Conservation (phyloP, 2,329 filamentous ascomycete species). For the Colletotrichum nymphaeae region DNA sequence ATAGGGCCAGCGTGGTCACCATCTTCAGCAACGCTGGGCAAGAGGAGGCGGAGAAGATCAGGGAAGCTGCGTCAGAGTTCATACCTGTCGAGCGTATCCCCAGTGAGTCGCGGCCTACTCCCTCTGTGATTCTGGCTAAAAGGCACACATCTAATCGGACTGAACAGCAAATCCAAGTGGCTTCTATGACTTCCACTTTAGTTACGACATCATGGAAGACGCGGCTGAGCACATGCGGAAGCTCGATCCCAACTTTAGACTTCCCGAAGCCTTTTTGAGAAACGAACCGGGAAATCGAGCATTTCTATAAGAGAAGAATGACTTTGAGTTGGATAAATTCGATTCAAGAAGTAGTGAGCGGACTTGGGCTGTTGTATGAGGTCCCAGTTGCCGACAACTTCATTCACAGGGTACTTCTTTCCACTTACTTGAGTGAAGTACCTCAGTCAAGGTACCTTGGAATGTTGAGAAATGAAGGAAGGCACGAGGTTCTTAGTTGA, state of each 20-base stretch:
- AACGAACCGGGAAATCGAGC: background rate
- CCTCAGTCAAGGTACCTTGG: background rate
- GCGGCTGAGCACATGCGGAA: background rate
- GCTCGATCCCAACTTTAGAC: background rate
- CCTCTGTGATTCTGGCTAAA: background rate
- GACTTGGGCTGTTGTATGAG: too few species aligned
- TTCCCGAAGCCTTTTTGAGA: background rate
- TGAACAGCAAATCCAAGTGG: conserved; percentile 27
- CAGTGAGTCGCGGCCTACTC: conserved; percentile 37
- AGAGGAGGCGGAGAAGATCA: conserved; percentile 45
- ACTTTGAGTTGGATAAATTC: background rate
- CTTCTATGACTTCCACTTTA: conserved; percentile 30
- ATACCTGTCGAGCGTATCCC: conserved; percentile 44
- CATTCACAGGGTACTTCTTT: background rate
- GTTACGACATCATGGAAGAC: conserved; percentile 27
- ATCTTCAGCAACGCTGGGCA: conserved; percentile 52
- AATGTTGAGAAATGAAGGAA: background rate
- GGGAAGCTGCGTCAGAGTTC: conserved; percentile 39
- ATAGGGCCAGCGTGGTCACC: conserved; percentile 49
- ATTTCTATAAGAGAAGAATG: background rate
- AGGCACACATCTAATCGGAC: background rate
- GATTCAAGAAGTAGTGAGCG: too few species aligned
- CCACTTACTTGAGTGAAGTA: background rate
- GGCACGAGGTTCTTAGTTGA: background rate
- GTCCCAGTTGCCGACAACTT: background rate